phyloP scores from a whole-genome alignment of 176 grass and related monocot genomes.

The Saccharum spontaneum region DNA sequence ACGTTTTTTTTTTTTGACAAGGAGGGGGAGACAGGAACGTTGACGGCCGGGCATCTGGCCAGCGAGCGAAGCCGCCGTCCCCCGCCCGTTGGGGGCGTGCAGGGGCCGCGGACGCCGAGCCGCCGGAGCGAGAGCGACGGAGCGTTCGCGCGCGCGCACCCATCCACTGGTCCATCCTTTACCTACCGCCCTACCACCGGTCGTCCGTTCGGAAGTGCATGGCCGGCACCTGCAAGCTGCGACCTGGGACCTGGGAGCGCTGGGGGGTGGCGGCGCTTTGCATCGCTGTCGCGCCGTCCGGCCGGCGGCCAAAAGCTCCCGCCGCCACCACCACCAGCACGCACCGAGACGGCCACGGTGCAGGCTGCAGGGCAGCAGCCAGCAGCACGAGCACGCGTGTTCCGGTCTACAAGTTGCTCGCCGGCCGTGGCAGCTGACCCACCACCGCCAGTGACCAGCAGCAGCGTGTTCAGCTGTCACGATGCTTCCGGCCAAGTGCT shows the following conservation, averaged over 20 bases:
- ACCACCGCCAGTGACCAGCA: background rate
- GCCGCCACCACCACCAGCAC: background rate
- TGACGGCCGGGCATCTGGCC: slow-evolving; percentile 13
- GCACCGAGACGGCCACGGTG: no score
- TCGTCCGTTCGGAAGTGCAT: background rate
- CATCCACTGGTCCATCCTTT: background rate
- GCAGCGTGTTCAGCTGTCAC: background rate
- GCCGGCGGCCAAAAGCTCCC: background rate
- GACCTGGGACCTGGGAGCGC: no score
- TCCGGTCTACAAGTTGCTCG: background rate
- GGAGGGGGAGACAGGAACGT: background rate
- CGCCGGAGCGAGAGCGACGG: background rate
- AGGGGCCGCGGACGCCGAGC: no score
- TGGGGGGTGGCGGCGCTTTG: background rate
- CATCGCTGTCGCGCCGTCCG: background rate
- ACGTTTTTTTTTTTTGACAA: background rate
- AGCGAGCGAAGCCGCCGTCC: no score
- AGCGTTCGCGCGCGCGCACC: background rate
- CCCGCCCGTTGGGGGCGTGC: background rate
- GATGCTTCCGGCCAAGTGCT: background rate
- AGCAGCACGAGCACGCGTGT: background rate
- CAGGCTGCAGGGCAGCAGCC: no score
- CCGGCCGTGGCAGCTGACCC: background rate
- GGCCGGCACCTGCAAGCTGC: no score
- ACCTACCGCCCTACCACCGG: no score